Evolutionary conservation across 441 rosid species (phyloP), one percentile per base, ranked within the genome.

Genomic region (Populus tomentosa): DNA sequence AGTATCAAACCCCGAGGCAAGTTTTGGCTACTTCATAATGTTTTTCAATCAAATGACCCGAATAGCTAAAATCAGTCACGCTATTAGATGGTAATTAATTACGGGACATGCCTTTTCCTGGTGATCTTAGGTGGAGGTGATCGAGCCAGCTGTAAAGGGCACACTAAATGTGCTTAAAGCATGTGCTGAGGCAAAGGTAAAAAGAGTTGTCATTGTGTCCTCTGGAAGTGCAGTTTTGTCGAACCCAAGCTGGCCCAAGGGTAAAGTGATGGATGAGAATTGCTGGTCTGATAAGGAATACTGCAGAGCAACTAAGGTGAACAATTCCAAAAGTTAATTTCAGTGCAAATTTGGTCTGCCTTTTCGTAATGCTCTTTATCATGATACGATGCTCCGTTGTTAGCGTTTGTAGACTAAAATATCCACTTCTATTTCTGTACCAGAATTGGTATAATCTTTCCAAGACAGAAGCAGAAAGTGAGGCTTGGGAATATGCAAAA

Each of bases 271-370:
- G 85, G 94, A 90, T 77, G 95, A 92, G 85, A 40, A 80, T 6
- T 86, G 90, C 79, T 92, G 94, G 95, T 90, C 95, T 28, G 90
- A 90, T 74, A 78, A 78, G 82, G 92, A 94, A 32, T 89, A 81
- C 75, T 91, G 92, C 85, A 83, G 78, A 73, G 66, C 82, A 65
- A 88, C 89, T n/a, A 69, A 86, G 81, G 97, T 88, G 80, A 33
- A 36, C 42, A 73, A 2, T 81, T 78, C 16, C 6, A 64, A 9
- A 62, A 9, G 28, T 24, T 10, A 66, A 28, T 61, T 3, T 13
- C 33, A 7, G 6, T 67, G 8, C 10, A 14, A 24, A 20, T 11
- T 30, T 36, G 28, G 3, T 40, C 53, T 11, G 66, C 13, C 5
- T 7, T 20, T 21, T 13, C 24, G 28, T 6, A 23, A 26, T 59